Conservation (phyloP, 768 basidiomycete genomes). For the Hericium alpestre region DNA sequence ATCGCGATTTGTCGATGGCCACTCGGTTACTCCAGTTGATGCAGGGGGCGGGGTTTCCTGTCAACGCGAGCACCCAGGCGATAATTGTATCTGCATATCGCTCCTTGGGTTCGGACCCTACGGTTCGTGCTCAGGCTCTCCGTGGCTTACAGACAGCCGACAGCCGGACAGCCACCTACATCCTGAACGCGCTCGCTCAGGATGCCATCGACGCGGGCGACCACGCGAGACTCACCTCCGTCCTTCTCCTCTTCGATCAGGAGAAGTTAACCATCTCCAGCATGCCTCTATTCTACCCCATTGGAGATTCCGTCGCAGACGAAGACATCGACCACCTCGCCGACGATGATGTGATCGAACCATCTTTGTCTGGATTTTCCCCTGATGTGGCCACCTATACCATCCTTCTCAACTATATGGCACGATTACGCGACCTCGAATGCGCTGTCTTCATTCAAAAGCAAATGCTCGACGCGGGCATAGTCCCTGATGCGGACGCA, state of each 20-base stretch:
- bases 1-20: conserved; percentile 50
- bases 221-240: conserved; percentile 31
- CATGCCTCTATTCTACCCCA: background rate
- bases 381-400: conserved; percentile 14
- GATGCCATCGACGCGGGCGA: conserved; percentile 48
- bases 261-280: conserved; percentile 2
- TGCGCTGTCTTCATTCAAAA: conserved; percentile 1
- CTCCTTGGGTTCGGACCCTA: conserved; percentile 43
- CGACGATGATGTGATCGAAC: background rate
- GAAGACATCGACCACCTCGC: conserved; percentile 1
- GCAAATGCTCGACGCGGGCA: conserved; percentile 4
- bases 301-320: conserved; percentile 1
- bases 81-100: conserved; percentile 50
- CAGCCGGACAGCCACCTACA: conserved; percentile 31
- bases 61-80: conserved; percentile 50
- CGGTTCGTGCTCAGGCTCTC: conserved; percentile 44
- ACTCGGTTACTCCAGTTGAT: conserved; percentile 44
- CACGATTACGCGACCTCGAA: background rate
- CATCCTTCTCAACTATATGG: conserved; percentile 9
- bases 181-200: conserved; percentile 64
- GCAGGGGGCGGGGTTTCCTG: conserved; percentile 41
- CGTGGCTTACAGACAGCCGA: conserved; percentile 33
- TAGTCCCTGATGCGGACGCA: conserved; percentile 6
- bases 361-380: background rate
- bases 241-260: conserved; percentile 39